phyloP scores from a whole-genome alignment of 2,329 filamentous ascomycete genomes.

The Colletotrichum sp. region DNA sequence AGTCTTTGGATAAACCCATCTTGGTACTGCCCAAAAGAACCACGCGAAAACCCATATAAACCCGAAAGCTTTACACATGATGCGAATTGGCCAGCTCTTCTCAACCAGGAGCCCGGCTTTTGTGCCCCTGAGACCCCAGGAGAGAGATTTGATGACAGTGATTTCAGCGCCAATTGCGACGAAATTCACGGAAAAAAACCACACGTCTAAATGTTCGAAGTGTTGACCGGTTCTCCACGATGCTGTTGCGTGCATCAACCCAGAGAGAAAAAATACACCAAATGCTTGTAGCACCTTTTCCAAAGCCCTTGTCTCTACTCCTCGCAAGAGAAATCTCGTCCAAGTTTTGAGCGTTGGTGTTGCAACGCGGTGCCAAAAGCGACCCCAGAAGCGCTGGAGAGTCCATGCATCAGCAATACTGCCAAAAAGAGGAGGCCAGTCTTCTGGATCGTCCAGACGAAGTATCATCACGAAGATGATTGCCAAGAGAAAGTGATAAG shows the following conservation, averaged over 20 bases:
- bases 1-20: neutral
- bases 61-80: neutral
- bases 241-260: constrained; percentile 46
- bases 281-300: neutral
- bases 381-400: constrained; percentile 13
- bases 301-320: neutral
- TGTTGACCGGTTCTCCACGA: neutral
- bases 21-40: neutral
- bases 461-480: neutral
- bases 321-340: neutral
- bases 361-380: constrained; percentile 15
- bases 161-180: neutral
- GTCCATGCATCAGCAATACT: neutral
- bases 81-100: neutral
- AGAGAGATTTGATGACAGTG: neutral
- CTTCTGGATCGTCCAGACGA: neutral
- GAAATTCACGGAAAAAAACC: neutral
- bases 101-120: neutral
- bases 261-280: constrained; percentile 31
- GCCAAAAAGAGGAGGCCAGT: constrained; percentile 20
- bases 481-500: neutral
- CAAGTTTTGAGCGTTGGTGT: neutral
- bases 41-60: neutral
- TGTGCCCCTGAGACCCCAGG: neutral
- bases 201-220: neutral